Percentiles rank a stretch among this genome's conserved stretches.
Evolutionary conservation across 345 rosid species (phyloP).

Genomic region (Syzygium aqueum): DNA sequence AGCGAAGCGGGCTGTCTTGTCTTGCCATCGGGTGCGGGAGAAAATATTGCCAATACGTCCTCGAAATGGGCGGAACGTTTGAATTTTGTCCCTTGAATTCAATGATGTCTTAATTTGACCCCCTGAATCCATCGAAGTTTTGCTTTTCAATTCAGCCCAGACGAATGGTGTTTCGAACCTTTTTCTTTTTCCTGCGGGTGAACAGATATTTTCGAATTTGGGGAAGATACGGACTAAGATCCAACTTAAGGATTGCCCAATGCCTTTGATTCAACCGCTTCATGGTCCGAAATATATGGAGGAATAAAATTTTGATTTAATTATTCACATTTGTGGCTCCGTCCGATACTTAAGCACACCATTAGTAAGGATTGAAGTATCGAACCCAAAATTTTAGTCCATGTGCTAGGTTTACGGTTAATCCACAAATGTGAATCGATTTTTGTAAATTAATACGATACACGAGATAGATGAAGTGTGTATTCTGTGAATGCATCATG

Average conservation of each 20-base stretch:
- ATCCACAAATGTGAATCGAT: neutral
- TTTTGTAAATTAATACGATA: neutral
- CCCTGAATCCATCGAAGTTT: neutral
- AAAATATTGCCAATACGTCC: neutral
- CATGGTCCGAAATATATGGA: neutral
- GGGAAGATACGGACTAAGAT: neutral
- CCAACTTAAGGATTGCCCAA: neutral
- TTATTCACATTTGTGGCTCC: neutral
- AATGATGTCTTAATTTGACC: neutral
- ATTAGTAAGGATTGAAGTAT: neutral
- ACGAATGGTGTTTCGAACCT: neutral
- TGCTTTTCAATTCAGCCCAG: neutral
- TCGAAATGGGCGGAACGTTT: neutral
- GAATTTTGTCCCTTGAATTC: neutral
- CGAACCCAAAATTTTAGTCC: neutral
- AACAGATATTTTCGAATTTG: neutral
- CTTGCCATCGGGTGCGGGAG: neutral
- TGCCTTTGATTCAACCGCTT: neutral
- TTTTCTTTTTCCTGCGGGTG: neutral
- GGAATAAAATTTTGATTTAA: neutral
- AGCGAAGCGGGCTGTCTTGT: neutral
- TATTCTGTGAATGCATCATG: neutral
- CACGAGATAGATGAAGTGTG: neutral
- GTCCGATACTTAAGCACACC: neutral
- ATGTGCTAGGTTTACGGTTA: neutral